Percentiles rank a stretch among this genome's conserved stretches.
Evolutionary conservation across 2,329 filamentous ascomycete species (phyloP).

Genomic region (Lachnellula cervina): DNA sequence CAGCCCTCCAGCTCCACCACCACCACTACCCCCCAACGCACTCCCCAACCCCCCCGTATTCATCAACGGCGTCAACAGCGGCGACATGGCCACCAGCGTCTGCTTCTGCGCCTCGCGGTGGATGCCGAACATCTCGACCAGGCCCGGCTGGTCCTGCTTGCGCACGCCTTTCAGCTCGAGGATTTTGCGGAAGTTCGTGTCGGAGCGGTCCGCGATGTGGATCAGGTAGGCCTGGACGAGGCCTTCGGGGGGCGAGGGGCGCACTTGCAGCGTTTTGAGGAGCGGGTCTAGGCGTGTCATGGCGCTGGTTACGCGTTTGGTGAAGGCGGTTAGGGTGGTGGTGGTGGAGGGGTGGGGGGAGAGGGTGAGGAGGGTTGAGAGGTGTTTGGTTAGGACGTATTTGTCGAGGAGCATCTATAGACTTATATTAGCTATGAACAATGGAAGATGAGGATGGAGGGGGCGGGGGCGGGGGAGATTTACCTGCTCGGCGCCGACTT

Average conservation of each 20-base stretch:
- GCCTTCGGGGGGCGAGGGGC: conserved; percentile 83
- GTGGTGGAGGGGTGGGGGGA: conserved; percentile 26
- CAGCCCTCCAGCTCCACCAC: conserved; percentile 32
- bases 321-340: conserved; percentile 53
- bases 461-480: conserved; percentile 10
- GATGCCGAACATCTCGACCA: conserved; percentile 77
- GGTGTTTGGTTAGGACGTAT: conserved; percentile 78
- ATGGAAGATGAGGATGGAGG: neutral
- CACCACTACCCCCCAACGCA: no score
- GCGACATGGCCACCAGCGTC: conserved; percentile 64
- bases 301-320: conserved; percentile 78
- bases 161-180: conserved; percentile 91
- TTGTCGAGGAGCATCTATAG: conserved; percentile 88
- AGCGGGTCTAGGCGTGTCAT: conserved; percentile 87
- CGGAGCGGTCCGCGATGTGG: conserved; percentile 89
- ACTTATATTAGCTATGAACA: no score
- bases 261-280: conserved; percentile 94
- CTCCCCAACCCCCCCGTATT: conserved; percentile 40
- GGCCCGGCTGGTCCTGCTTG: conserved; percentile 73
- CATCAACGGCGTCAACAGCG: conserved; percentile 66
- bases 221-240: conserved; percentile 96
- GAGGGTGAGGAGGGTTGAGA: conserved; percentile 65
- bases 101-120: conserved; percentile 67
- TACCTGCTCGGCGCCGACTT: conserved; percentile 89
- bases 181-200: conserved; percentile 93